Percentiles rank a stretch among this genome's conserved stretches.
Conservation (phyloP, 2,329 filamentous ascomycete species). For the Venturia carpophila region DNA sequence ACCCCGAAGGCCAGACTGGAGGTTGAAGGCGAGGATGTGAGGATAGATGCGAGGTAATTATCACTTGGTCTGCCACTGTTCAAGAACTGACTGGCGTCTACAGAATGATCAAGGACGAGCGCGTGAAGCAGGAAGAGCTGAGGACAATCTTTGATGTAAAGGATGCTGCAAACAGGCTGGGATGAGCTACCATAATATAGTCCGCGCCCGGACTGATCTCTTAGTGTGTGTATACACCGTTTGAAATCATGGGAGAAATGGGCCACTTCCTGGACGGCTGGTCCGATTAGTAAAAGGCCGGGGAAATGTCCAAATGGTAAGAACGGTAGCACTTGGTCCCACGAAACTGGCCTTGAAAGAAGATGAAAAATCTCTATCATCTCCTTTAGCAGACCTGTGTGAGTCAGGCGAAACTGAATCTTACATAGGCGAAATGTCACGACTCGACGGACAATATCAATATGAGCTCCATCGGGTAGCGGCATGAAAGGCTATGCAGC, state of each 20-base stretch:
- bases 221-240: not conserved
- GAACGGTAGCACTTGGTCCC: not conserved
- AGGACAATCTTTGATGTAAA: slow-evolving; percentile 69
- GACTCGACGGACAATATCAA: not conserved
- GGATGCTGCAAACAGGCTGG: slow-evolving; percentile 65
- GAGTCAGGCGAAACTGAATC: not conserved
- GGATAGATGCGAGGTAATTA: slow-evolving; percentile 62
- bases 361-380: not conserved
- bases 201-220: not conserved
- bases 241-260: not conserved
- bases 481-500: slow-evolving; percentile 8
- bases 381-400: not conserved
- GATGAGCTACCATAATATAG: slow-evolving; percentile 44
- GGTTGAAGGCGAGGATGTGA: slow-evolving; percentile 83
- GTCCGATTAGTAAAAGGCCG: not conserved
- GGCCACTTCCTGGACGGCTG: not conserved
- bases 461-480: not conserved
- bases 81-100: not conserved
- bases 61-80: too few relatives aligned
- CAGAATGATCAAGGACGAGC: slow-evolving; percentile 86
- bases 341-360: not conserved
- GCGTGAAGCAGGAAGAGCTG: slow-evolving; percentile 53
- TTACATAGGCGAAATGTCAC: not conserved
- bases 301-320: not conserved
- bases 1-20: slow-evolving; percentile 75